Evolutionary conservation across 2,329 filamentous ascomycete species (phyloP), one percentile per base, ranked within the genome.

Genomic region (Pseudogymnoascus sp.): DNA sequence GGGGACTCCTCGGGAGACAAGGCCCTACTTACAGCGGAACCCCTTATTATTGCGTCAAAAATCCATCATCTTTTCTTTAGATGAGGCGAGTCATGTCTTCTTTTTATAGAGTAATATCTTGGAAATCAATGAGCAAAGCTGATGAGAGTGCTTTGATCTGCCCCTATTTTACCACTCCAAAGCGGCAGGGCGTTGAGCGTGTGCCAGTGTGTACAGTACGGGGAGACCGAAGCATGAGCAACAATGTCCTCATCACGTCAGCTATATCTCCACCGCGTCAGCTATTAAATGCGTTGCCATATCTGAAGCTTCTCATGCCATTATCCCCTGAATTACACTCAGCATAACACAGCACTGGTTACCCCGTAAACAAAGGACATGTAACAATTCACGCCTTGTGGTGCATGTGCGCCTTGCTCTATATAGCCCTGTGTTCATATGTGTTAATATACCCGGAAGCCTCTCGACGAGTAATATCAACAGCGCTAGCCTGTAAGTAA

Each of bases 341-440:
- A 50, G 42, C 5, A 31, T 56, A 56, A 34, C 34, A 56, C 10
- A 18, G 25, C 25, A 31, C 16, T 56, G 46, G 46, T 56, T 56
- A 34, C 46, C 46, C 46, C 46, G 46, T 56, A 56, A 56, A 56
- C 46, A 56, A 56, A 56, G 25, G 25, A 56, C 46, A 56, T 56
- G 46, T 56, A 31, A 56, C 46, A 46, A 56, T 56, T 56, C 46
- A 34, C 46, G 25, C n/a, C 46, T 18, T 34, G 10, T 34, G 14
- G 25, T 56, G 46, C 46, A 56, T 56, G 25, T 56, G 25, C 25
- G 46, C 46, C 12, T 56, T 31, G 46, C 25, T 56, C 46, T 34
- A 34, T 56, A 56, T 16, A 34, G 46, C 25, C 25, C 46, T 34
- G 46, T 18, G 46, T 53, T 23, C 21, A 23, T 53, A 53, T 31